A percentile compares a stretch with the other conserved stretches of the same genome.
Evolutionary conservation across 2,329 filamentous ascomycete species (phyloP).

Genomic region (Acarospora socialis): DNA sequence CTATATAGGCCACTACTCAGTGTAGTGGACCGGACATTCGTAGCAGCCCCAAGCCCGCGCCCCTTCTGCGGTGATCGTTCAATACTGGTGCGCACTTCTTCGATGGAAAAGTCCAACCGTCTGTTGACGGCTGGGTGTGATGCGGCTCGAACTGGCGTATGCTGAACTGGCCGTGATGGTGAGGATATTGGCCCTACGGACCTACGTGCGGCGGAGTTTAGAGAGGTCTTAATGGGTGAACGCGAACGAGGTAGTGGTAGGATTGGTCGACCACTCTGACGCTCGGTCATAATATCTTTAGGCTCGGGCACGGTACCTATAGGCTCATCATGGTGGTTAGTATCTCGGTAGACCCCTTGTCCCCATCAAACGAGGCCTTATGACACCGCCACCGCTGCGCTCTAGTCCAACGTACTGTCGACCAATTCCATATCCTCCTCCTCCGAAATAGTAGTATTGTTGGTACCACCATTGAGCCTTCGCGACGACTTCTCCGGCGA

Average conservation of each 20-base stretch:
- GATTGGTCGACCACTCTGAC: slow-evolving; percentile 22
- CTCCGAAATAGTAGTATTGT: slow-evolving; percentile 33
- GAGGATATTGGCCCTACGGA: slow-evolving; percentile 24
- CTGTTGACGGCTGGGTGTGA: slow-evolving; percentile 9
- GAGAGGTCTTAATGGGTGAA: slow-evolving; percentile 31
- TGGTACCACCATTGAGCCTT: slow-evolving; percentile 16
- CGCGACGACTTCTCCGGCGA: slow-evolving; percentile 56
- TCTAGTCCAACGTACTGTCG: slow-evolving; percentile 36
- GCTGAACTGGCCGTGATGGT: slow-evolving; percentile 15
- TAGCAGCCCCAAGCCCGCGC: neutral
- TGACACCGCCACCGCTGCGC: neutral
- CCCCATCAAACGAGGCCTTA: slow-evolving; percentile 5
- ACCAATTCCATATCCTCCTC: slow-evolving; percentile 50
- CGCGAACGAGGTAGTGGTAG: slow-evolving; percentile 28
- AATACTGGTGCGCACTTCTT: slow-evolving; percentile 17
- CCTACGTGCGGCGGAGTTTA: slow-evolving; percentile 29
- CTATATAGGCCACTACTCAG: no score
- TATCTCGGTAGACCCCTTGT: neutral
- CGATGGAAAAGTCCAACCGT: slow-evolving; percentile 19
- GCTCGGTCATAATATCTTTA: slow-evolving; percentile 25
- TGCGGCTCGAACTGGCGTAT: slow-evolving; percentile 11
- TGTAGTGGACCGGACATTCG: no score
- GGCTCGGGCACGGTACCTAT: slow-evolving; percentile 28
- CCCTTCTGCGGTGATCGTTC: slow-evolving; percentile 10
- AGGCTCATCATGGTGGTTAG: slow-evolving; percentile 1